Evolutionary conservation across 371 early-diverging fungal genomes (phyloP), one percentile per base, ranked within the genome.

Genomic region (Mortierella sp.): DNA sequence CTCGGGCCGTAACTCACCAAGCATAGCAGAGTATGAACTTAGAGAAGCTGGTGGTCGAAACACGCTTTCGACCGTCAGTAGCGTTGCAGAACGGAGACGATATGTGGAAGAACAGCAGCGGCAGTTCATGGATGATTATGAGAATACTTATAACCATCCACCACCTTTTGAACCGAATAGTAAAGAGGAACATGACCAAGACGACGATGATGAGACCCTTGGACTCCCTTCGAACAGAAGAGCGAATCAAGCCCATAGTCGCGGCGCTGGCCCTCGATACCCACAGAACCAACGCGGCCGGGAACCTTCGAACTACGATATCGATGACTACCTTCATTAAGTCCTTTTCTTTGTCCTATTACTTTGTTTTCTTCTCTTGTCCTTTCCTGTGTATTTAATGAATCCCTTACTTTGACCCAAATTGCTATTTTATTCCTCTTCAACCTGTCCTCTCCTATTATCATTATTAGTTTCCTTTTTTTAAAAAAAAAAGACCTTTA

Each of bases 81-180:
- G 51, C n/a, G 54, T 78, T 4, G 73, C 72, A 13, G 77, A 77
- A 40, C 66, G 77, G 23, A 65, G 72, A 32, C 68, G 72, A 13
- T 77, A 77, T 19, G 77, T 77, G 45, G 77, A 77, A 51, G 68
- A 67, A 22, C 77, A 77, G 51, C 77, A 77, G 45, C 64, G 68
- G 32, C 66, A 77, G 57, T 53, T 77, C 61, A 67, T 70, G 57
- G 72, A 65, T 8, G 71, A 64, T 34, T 77, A 64, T 43, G 72
- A 77, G 26, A 72, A 65, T 56, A 63, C 66, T 64, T 68, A 66
- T 60, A 31, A 69, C 19, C 40, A 55, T 49, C 61, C 60, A 47
- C 64, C 64, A 64, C 64, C 66, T 57, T 66, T 43, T 66, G 66
- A 55, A 26, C 31, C 57, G 9, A 43, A 66, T 66, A 66, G 66